These are phyloP conservation scores for Arachis stenosperma DNA, from an alignment of 306 rosid species.

Conservation along the genomic window DNA sequence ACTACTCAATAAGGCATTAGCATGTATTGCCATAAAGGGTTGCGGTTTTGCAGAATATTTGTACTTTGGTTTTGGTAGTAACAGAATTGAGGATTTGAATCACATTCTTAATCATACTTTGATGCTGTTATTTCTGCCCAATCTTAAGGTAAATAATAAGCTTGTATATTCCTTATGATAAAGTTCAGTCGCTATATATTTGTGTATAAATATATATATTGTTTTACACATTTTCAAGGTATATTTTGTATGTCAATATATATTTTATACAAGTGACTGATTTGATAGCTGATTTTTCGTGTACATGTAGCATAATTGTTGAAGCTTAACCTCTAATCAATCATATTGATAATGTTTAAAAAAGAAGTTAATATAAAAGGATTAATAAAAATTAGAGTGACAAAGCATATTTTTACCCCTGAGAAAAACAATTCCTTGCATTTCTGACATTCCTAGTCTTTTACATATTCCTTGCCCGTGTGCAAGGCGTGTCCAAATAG, in stretches of 20 bases:
- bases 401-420: not conserved
- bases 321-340: not conserved
- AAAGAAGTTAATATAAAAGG: not conserved
- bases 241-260: too few relatives aligned
- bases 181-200: not conserved
- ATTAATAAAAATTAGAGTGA: not conserved
- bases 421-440: slow-evolving; percentile 54
- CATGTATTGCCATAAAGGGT: slow-evolving; percentile 24
- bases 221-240: too few relatives aligned
- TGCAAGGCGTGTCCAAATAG: slow-evolving; percentile 35
- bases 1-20: slow-evolving; percentile 30
- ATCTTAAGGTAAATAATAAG: not conserved
- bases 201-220: too few relatives aligned
- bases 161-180: slow-evolving; percentile 31
- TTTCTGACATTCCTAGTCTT: slow-evolving; percentile 66
- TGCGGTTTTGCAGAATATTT: slow-evolving; percentile 38
- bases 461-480: slow-evolving; percentile 62
- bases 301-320: too few relatives aligned
- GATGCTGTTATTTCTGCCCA: not conserved
- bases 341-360: not conserved
- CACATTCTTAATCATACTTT: not conserved
- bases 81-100: slow-evolving; percentile 25
- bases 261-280: too few relatives aligned
- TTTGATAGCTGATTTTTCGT: too few relatives aligned
- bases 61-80: slow-evolving; percentile 23